These are phyloP conservation scores for Aurinia saxatilis DNA, from an alignment of 345 rosid species.

Conservation along the genomic window DNA sequence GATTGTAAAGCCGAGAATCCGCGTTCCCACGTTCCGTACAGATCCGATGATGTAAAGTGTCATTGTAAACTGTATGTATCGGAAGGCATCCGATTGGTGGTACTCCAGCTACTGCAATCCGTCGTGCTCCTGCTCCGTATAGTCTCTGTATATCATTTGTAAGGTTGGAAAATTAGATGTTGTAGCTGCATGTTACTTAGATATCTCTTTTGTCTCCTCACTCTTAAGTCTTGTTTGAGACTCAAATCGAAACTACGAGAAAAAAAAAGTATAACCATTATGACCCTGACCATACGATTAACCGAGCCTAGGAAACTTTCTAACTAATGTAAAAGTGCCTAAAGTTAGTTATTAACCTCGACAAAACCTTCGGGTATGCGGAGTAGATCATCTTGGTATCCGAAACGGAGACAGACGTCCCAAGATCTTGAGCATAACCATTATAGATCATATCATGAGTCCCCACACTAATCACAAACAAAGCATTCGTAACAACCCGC, in stretches of 20 bases:
- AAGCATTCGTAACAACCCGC: slow-evolving; percentile 20
- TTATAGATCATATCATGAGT: slow-evolving; percentile 29
- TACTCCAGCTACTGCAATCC: slow-evolving; percentile 25
- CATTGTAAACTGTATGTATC: slow-evolving; percentile 12
- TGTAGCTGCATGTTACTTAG: no score
- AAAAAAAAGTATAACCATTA: no score
- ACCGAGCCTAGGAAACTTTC: no score
- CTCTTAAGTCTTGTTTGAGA: no score
- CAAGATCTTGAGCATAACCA: slow-evolving; percentile 15
- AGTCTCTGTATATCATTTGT: slow-evolving; percentile 18
- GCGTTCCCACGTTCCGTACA: slow-evolving; percentile 18
- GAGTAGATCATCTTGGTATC: slow-evolving; percentile 25
- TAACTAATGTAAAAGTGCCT: no score
- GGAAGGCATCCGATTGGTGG: slow-evolving; percentile 39
- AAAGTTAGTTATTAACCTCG: slow-evolving; percentile 10
- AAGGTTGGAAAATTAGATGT: background rate
- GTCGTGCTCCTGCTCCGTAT: slow-evolving; percentile 26
- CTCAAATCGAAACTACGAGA: no score
- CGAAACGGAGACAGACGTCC: slow-evolving; percentile 2
- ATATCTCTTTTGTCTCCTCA: background rate
- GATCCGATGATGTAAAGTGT: background rate
- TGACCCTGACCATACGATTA: no score
- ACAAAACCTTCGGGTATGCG: slow-evolving; percentile 5
- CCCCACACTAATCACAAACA: slow-evolving; percentile 30
- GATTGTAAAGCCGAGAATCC: slow-evolving; percentile 25